These are phyloP conservation scores for Arachis hypogaea DNA, from an alignment of 306 rosid genomes.

Conservation along the genomic window DNA sequence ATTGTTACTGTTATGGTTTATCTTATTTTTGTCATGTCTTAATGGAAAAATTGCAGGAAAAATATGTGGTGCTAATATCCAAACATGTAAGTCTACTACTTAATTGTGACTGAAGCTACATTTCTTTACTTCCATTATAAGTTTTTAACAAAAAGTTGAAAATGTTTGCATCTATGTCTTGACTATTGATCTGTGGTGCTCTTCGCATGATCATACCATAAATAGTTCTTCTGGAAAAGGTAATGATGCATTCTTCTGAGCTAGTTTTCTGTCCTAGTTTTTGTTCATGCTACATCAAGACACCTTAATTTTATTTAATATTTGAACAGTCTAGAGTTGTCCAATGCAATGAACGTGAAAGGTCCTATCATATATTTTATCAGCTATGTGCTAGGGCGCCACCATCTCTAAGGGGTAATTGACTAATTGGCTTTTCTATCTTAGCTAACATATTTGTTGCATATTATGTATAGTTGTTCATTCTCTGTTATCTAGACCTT, in stretches of 20 bases:
- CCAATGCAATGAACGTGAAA: conserved; percentile 95
- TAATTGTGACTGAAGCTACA: conserved; percentile 32
- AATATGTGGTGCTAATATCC: conserved; percentile 96
- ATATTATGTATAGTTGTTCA: conserved; percentile 3
- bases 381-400: conserved; percentile 98
- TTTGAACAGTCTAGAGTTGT: conserved; percentile 93
- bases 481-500: not conserved
- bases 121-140: conserved; percentile 33
- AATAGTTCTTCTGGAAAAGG: conserved; percentile 98
- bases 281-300: conserved; percentile 28
- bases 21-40: too few species aligned
- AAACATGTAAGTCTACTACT: conserved; percentile 77
- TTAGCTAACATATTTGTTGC: conserved; percentile 35
- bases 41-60: conserved; percentile 47
- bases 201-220: conserved; percentile 33
- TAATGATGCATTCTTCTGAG: conserved; percentile 54
- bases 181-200: conserved; percentile 35
- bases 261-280: conserved; percentile 31
- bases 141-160: conserved; percentile 46
- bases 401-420: conserved; percentile 69
- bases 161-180: conserved; percentile 40
- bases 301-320: conserved; percentile 34
- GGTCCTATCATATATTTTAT: conserved; percentile 98
- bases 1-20: too few species aligned
- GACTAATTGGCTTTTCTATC: conserved; percentile 16